Base-by-base conservation (phyloP, 1,284 basidiomycete species). In the Trichosporon asahii region DNA sequence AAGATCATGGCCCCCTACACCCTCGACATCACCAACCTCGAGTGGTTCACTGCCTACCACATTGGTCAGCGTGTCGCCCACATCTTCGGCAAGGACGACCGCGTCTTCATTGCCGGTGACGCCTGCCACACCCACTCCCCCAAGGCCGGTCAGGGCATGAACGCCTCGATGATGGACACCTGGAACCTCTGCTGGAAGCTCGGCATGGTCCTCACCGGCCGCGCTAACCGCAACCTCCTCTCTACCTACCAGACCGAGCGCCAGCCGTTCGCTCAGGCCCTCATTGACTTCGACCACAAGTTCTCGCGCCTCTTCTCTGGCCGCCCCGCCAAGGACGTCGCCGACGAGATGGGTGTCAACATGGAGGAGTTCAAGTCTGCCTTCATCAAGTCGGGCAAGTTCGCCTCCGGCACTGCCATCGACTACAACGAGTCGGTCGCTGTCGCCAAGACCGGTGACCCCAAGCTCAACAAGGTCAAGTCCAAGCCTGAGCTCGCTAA, bases 151-250 rank as follows among this genome's bases (percentile, higher is more conserved):
- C 80, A 82, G 72, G 79, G 79, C 46, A 77, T 80, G 76, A 80
- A 80, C 73, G 77, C 78, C 31, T 78, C 75, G 29, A 74, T 78
- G 70, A 74, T 75, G 70, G 78, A 79, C 72, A 71, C 76, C 0
- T 72, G 72, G 70, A 82, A 82, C 74, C 78, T 88, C 21, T 84
- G 81, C 4, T 87, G 86, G 86, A 87, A 88, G 75, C 78, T 87
- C 21, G 84, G 85, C 5, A 77, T 86, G 12, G 85, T 85, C 2
- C 76, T 83, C 60, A 84, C 84, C 66, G 79, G 82, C 8, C 73
- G 81, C 29, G 80, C 85, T 14, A 70, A 79, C 8, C 74, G 79
- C 4, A 74, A 79, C 14, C 76, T 87, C 2, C 82, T 87, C 15
- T 77, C 82, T 15, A 82, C 84, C 1, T 87, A 85, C 75, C 80